Evolutionary conservation across 108 stramenopile genomes (phyloP).

Genomic region (Skeletonema potamos): DNA sequence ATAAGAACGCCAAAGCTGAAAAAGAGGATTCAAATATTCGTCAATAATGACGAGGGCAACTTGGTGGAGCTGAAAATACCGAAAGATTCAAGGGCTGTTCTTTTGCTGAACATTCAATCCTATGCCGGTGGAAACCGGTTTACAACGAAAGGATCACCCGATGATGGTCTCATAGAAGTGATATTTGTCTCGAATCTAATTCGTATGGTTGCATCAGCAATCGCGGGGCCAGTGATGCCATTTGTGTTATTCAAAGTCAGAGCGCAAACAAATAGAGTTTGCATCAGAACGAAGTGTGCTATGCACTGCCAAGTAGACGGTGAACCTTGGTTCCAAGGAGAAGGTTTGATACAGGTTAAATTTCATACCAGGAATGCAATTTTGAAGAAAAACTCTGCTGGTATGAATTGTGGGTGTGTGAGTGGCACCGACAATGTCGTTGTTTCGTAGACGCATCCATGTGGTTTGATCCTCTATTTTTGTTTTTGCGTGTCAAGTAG

Average conservation of each 20-base stretch:
- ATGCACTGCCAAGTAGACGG: slow-evolving; percentile 76
- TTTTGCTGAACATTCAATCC: slow-evolving; percentile 54
- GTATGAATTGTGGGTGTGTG: slow-evolving; percentile 25
- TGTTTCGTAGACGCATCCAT: background rate
- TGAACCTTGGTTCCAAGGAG: slow-evolving; percentile 72
- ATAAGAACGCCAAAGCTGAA: slow-evolving; percentile 40
- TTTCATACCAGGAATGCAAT: slow-evolving; percentile 45
- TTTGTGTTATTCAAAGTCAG: slow-evolving; percentile 42
- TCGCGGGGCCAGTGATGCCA: slow-evolving; percentile 30
- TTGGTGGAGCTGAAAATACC: slow-evolving; percentile 41
- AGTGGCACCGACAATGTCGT: background rate
- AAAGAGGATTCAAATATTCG: slow-evolving; percentile 35
- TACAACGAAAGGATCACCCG: slow-evolving; percentile 33
- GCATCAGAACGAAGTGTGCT: slow-evolving; percentile 38
- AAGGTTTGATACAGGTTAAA: slow-evolving; percentile 41
- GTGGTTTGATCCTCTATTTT: background rate
- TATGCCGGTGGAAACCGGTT: slow-evolving; percentile 53
- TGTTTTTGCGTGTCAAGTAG: background rate
- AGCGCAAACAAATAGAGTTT: slow-evolving; percentile 44
- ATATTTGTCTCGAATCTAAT: slow-evolving; percentile 51
- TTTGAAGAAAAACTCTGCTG: slow-evolving; percentile 19
- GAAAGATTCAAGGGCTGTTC: slow-evolving; percentile 34
- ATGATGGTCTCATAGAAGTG: slow-evolving; percentile 56
- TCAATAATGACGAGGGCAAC: slow-evolving; percentile 32
- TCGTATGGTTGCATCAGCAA: slow-evolving; percentile 22